Conservation (phyloP, 2,329 filamentous ascomycete genomes). For the Lizonia empirigonia region DNA sequence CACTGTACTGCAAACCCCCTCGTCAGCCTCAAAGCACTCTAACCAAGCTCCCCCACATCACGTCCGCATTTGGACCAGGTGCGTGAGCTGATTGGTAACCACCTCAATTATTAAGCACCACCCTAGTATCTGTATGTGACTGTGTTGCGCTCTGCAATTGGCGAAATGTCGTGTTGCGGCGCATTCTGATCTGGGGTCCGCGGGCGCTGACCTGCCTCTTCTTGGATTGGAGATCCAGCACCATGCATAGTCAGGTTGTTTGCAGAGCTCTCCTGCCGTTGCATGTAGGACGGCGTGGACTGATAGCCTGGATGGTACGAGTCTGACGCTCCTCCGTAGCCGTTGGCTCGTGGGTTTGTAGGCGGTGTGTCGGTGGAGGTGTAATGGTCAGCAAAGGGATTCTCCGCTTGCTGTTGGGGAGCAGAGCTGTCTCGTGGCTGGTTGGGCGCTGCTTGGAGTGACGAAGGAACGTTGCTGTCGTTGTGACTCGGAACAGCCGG, state of each 20-base stretch:
- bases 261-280: constrained; percentile 51
- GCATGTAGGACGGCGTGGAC: constrained; percentile 51
- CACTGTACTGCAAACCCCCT: neutral
- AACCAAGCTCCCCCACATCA: constrained; percentile 7
- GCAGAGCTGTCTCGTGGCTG: constrained; percentile 17
- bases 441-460: constrained; percentile 36
- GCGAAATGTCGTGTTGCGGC: constrained; percentile 39
- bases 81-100: constrained; percentile 10
- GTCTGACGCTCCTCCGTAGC: constrained; percentile 29
- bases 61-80: constrained; percentile 10
- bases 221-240: constrained; percentile 30
- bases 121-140: constrained; percentile 47
- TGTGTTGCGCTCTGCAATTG: constrained; percentile 44
- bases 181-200: constrained; percentile 33
- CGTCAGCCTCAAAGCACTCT: neutral
- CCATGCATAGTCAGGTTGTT: constrained; percentile 56
- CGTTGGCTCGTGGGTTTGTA: constrained; percentile 17
- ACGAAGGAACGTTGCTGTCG: constrained; percentile 31
- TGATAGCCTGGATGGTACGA: constrained; percentile 45
- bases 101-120: constrained; percentile 4
- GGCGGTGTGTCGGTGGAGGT: constrained; percentile 42
- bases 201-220: constrained; percentile 34
- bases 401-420: constrained; percentile 29
- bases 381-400: constrained; percentile 53
- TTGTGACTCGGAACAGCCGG: constrained; percentile 24